Conservation (phyloP, 768 basidiomycete species). For the Calocybe gangraenosa region DNA sequence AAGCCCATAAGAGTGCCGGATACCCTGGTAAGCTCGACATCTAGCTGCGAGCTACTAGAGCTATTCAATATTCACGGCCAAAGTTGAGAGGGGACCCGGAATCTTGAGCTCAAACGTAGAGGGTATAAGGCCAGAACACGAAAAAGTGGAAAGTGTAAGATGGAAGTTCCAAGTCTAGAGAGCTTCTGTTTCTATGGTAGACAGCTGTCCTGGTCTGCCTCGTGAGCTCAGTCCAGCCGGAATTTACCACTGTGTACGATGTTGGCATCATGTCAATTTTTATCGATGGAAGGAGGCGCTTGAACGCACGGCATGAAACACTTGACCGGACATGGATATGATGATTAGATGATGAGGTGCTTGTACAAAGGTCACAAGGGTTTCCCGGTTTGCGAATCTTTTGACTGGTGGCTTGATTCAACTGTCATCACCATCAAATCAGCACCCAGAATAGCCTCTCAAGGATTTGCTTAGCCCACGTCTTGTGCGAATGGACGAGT, state of each 20-base stretch:
- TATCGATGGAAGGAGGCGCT: slow-evolving; percentile 9
- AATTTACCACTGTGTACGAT: neutral
- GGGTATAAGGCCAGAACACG: neutral
- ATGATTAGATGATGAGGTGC: slow-evolving; percentile 7
- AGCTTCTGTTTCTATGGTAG: slow-evolving; percentile 17
- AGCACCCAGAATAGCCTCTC: too few relatives aligned
- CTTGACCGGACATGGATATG: neutral
- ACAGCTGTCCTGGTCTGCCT: slow-evolving; percentile 4
- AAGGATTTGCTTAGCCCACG: too few relatives aligned
- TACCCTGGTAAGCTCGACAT: slow-evolving; percentile 6
- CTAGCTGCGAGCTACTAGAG: slow-evolving; percentile 1
- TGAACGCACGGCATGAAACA: slow-evolving; percentile 1
- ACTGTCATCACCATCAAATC: slow-evolving; percentile 1
- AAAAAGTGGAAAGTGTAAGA: slow-evolving; percentile 2
- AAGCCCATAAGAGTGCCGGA: slow-evolving; percentile 8
- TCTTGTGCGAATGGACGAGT: too few relatives aligned
- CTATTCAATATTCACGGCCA: too few relatives aligned
- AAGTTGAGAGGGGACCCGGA: slow-evolving; percentile 6
- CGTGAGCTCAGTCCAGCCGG: slow-evolving; percentile 13
- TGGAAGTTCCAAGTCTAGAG: slow-evolving; percentile 4
- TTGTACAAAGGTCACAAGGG: slow-evolving; percentile 1
- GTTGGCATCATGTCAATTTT: slow-evolving; percentile 12
- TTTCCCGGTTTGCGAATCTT: neutral
- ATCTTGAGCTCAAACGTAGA: neutral
- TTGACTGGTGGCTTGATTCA: slow-evolving; percentile 6